Percentiles rank a stretch among this genome's conserved stretches.
Evolutionary conservation across 441 rosid genomes (phyloP).

Genomic region (Aquilaria agallochum): DNA sequence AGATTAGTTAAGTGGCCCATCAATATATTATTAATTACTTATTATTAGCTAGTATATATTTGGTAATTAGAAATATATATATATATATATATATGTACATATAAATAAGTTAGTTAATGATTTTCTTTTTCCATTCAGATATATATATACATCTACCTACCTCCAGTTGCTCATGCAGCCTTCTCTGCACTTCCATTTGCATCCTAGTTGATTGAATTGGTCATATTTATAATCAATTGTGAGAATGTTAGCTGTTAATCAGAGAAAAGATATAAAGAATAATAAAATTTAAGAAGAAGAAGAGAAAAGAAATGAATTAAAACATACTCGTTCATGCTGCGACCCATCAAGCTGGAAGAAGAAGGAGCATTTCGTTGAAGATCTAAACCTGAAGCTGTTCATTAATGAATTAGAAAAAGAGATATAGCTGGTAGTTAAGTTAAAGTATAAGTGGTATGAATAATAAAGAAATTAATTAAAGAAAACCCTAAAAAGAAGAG

Average conservation of each 20-base stretch:
- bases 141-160: constrained; percentile 24
- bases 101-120: background rate
- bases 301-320: background rate
- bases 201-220: constrained; percentile 55
- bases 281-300: background rate
- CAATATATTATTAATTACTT: background rate
- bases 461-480: constrained; percentile 1
- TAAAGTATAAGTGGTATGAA: background rate
- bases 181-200: constrained; percentile 99
- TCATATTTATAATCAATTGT: too few relatives aligned
- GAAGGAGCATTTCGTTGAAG: constrained; percentile 81
- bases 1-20: background rate
- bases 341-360: constrained; percentile 84
- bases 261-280: background rate
- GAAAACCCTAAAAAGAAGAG: constrained; percentile 27
- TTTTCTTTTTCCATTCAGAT: background rate
- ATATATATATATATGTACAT: too few relatives aligned
- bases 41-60: background rate
- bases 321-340: constrained; percentile 94
- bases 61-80: background rate
- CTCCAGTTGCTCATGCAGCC: constrained; percentile 97
- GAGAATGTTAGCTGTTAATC: too few relatives aligned
- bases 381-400: constrained; percentile 68
- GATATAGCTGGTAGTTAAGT: background rate
- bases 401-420: background rate